Evolutionary conservation across 1,284 basidiomycete genomes (phyloP), one percentile per base, ranked within the genome.

Genomic region (Puccinia novopanici): DNA sequence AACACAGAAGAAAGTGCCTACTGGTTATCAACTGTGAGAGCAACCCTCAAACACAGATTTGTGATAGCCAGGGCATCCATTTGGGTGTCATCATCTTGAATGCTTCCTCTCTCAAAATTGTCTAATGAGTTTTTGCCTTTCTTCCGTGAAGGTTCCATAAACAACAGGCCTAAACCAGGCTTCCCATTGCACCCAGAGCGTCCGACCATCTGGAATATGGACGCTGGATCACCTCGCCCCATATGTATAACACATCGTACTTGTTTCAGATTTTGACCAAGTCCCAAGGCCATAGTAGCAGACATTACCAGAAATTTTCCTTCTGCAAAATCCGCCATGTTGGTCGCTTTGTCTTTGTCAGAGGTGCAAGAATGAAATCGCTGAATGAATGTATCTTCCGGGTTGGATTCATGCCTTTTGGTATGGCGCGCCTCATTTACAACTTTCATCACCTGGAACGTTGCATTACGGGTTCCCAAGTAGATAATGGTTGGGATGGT

Each of bases 61-160:
- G 65, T 67, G 8, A 67, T 17, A 45, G 65, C 65, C 24, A 67
- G 27, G 13, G 65, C 45, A 40, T 67, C 65, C 65, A 67, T 67
- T 40, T 24, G 19, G 10, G 13, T 17, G 12, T 67, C 65, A 2
- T 67, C 40, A n/a, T 24, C 19, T 37, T 67, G 65, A 4, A 40
- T 2, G 17, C 17, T 3, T 6, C 22, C 22, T 3, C 4, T 4
- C 15, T 45, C 9, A 37, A 67, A 67, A 4, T 67, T 24, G 2
- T 15, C 22, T 6, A 67, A 3, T 8, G 22, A 48, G 13, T 67
- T 67, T 22, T 65, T 65, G 6, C 61, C 61, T 8, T n/a, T 22
- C 34, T 37, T 5, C 24, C 3, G 37, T 9, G 3, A 4, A 3
- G 40, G n/a, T 24, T 48, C 65, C 37, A 67, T 15, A 45, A 65